Percentiles rank a stretch among this genome's conserved stretches.
phyloP scores from a whole-genome alignment of 1,139 yeast genomes.

The Yarrowia galli region DNA sequence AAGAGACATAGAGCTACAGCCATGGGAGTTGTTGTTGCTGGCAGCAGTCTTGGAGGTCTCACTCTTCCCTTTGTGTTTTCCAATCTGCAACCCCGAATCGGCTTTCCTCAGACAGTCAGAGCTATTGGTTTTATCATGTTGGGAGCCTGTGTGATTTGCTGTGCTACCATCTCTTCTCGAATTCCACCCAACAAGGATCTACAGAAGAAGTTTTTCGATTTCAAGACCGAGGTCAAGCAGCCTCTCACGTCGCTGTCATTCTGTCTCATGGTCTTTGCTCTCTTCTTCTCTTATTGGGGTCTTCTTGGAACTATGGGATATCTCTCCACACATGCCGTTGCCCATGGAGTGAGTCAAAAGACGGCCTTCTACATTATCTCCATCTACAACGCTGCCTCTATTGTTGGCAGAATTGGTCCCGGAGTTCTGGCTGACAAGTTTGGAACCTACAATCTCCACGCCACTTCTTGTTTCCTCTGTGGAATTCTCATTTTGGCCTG shows the following conservation, averaged over 20 bases:
- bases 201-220: conserved; percentile 15
- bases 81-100: conserved; percentile 32
- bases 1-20: conserved; percentile 15
- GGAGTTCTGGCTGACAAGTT: conserved; percentile 57
- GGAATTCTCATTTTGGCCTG: conserved; percentile 23
- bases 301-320: conserved; percentile 52
- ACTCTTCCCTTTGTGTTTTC: conserved; percentile 34
- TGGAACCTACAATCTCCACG: conserved; percentile 57
- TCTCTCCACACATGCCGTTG: conserved; percentile 48
- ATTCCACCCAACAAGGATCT: conserved; percentile 30
- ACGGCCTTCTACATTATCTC: conserved; percentile 53
- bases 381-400: conserved; percentile 59
- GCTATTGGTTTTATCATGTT: conserved; percentile 33
- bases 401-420: conserved; percentile 60
- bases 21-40: conserved; percentile 29
- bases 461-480: conserved; percentile 11
- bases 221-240: conserved; percentile 17
- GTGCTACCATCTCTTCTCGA: conserved; percentile 11
- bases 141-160: conserved; percentile 28
- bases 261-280: conserved; percentile 47
- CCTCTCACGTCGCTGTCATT: conserved; percentile 46
- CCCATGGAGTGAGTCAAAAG: conserved; percentile 43
- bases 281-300: conserved; percentile 50
- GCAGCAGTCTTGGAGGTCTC: conserved; percentile 14
- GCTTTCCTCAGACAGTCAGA: conserved; percentile 29